These are phyloP conservation scores for Thraustochytrium aureum DNA, from an alignment of 352 stramenopile species.

Conservation along the genomic window DNA sequence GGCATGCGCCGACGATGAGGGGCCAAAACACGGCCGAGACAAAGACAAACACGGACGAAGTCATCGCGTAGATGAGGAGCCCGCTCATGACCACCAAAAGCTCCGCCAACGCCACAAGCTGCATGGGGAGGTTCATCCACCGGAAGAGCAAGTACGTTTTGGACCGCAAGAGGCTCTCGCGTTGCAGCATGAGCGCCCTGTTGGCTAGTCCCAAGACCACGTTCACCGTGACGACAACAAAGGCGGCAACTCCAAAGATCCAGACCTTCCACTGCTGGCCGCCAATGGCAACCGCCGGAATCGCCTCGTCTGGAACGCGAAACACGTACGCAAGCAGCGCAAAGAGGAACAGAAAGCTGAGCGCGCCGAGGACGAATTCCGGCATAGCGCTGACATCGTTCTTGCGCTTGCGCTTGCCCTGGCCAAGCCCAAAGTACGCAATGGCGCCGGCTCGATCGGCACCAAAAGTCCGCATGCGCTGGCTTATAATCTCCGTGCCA, in stretches of 20 bases:
- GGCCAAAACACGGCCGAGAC: slow-evolving; percentile 42
- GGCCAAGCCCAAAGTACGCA: slow-evolving; percentile 39
- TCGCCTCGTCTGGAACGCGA: background rate
- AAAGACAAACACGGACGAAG: slow-evolving; percentile 36
- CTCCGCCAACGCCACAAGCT: slow-evolving; percentile 48
- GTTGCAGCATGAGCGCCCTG: slow-evolving; percentile 45
- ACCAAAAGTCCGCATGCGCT: slow-evolving; percentile 41
- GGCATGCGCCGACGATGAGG: slow-evolving; percentile 7
- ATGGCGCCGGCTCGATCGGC: slow-evolving; percentile 24
- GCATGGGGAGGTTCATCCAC: slow-evolving; percentile 38
- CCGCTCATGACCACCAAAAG: slow-evolving; percentile 47
- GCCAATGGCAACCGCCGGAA: background rate
- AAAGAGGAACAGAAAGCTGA: slow-evolving; percentile 49
- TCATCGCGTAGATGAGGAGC: slow-evolving; percentile 39
- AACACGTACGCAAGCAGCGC: slow-evolving; percentile 43
- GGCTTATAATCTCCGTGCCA: slow-evolving; percentile 47
- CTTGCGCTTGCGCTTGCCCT: background rate
- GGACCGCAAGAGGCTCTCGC: slow-evolving; percentile 11
- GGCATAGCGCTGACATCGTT: slow-evolving; percentile 51
- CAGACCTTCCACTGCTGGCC: slow-evolving; percentile 38
- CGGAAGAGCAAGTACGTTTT: slow-evolving; percentile 22
- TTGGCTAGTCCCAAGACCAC: slow-evolving; percentile 38
- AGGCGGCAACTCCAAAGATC: slow-evolving; percentile 52
- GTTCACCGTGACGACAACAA: slow-evolving; percentile 23
- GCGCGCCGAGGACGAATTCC: slow-evolving; percentile 34